These are phyloP conservation scores for Pythium brassicae DNA, from an alignment of 352 stramenopile species.

Conservation along the genomic window DNA sequence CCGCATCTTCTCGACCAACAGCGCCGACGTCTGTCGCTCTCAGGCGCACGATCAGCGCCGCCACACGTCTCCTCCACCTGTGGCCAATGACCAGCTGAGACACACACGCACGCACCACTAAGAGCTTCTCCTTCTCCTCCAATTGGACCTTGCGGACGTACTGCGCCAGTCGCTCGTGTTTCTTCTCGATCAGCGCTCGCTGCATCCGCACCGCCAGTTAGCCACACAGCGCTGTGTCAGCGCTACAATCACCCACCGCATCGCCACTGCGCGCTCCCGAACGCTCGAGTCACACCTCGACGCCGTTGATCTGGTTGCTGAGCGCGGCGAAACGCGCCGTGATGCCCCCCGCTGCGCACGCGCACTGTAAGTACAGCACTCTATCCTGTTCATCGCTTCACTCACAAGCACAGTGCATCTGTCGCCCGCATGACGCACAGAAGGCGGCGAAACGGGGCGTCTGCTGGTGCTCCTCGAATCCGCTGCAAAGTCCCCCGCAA, in stretches of 20 bases:
- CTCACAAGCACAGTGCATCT: no score
- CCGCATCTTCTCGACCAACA: conserved; percentile 82
- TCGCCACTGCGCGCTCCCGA: no score
- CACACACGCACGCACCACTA: conserved; percentile 32
- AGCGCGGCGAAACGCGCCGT: conserved; percentile 58
- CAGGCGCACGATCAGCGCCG: neutral
- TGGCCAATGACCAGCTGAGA: neutral
- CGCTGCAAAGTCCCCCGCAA: conserved; percentile 20
- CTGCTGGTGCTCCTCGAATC: conserved; percentile 65
- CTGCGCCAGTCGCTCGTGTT: conserved; percentile 37
- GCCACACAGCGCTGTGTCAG: no score
- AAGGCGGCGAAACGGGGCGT: conserved; percentile 57
- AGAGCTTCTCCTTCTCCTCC: conserved; percentile 81
- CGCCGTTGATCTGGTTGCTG: conserved; percentile 64
- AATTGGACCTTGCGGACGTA: conserved; percentile 68
- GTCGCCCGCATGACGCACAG: conserved; percentile 28
- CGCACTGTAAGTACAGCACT: neutral
- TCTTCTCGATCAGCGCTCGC: conserved; percentile 24
- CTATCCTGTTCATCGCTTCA: no score
- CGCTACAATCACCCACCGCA: no score
- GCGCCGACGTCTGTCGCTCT: conserved; percentile 57
- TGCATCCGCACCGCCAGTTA: neutral
- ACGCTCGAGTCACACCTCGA: conserved; percentile 38
- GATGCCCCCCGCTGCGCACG: conserved; percentile 41
- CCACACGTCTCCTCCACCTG: neutral